Conservation (phyloP, 257 asterid genomes). For the Solanum appendiculatum region DNA sequence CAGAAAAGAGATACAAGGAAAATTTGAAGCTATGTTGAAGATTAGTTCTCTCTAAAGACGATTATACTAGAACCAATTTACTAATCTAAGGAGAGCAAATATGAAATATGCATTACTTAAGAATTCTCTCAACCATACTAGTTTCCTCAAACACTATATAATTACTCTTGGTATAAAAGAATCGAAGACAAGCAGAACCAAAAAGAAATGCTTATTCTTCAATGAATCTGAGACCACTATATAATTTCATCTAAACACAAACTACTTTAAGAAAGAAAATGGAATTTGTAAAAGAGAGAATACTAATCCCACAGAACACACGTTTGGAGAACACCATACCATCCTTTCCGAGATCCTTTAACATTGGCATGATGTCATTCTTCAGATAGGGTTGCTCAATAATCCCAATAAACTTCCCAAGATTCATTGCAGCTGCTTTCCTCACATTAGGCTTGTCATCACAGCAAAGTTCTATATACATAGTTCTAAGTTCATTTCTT, state of each 20-base stretch:
- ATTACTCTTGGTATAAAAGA: background rate
- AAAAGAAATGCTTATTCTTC: background rate
- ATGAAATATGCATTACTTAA: background rate
- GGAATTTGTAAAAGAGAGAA: background rate
- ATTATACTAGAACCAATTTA: background rate
- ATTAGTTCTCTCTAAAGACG: background rate
- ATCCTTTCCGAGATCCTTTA: slow-evolving; percentile 66
- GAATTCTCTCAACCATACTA: background rate
- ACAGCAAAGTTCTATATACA: slow-evolving; percentile 21
- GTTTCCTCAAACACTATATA: too few relatives aligned
- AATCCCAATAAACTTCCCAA: slow-evolving; percentile 27
- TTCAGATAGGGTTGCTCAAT: slow-evolving; percentile 22
- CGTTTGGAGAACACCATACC: slow-evolving; percentile 21
- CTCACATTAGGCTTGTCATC: slow-evolving; percentile 31
- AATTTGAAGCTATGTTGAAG: background rate
- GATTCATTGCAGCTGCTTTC: slow-evolving; percentile 30
- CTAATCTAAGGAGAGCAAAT: background rate
- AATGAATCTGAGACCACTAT: background rate
- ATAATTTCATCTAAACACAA: background rate
- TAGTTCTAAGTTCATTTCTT: slow-evolving; percentile 21
- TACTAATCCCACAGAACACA: background rate
- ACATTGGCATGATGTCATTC: slow-evolving; percentile 43
- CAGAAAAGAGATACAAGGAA: background rate
- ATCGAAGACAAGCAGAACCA: background rate
- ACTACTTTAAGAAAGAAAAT: background rate